These are phyloP conservation scores for Rhizophagus prolifer DNA, from an alignment of 192 early-diverging fungal genomes.

Conservation along the genomic window DNA sequence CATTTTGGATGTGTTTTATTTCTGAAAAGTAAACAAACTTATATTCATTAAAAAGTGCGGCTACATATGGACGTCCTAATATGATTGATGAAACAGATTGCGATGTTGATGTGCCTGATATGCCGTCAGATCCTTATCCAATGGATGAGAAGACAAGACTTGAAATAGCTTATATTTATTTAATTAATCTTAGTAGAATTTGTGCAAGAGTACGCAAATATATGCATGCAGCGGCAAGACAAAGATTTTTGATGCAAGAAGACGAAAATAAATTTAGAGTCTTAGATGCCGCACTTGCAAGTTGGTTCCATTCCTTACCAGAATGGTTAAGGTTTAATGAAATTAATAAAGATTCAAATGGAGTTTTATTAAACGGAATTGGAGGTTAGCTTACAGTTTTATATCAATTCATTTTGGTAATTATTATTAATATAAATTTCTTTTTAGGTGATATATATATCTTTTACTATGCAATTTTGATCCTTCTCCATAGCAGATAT, in stretches of 20 bases:
- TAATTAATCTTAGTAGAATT: conserved; percentile 9
- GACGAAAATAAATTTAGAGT: conserved; percentile 28
- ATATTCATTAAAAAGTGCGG: background rate
- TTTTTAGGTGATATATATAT: conserved; percentile 19
- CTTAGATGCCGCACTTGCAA: conserved; percentile 8
- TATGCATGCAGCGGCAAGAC: conserved; percentile 6
- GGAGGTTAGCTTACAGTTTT: conserved; percentile 2
- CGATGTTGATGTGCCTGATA: conserved; percentile 1
- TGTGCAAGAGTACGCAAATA: conserved; percentile 26
- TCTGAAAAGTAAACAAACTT: conserved; percentile 19
- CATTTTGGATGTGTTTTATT: conserved; percentile 27
- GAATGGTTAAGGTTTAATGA: conserved; percentile 17
- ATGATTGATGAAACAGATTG: conserved; percentile 28
- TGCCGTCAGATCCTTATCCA: background rate
- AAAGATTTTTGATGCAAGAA: conserved; percentile 15
- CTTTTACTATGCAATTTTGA: conserved; percentile 3
- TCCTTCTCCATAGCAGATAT: conserved; percentile 21
- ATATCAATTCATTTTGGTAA: too few species aligned
- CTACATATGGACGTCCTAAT: conserved; percentile 25
- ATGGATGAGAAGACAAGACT: conserved; percentile 8
- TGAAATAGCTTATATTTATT: conserved; percentile 19
- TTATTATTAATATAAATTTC: background rate
- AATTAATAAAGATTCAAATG: conserved; percentile 6
- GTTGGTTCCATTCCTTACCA: conserved; percentile 11
- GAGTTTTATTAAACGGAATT: conserved; percentile 22